Base-by-base conservation (phyloP, 1,284 basidiomycete genomes). In the Trametes hirsuta region DNA sequence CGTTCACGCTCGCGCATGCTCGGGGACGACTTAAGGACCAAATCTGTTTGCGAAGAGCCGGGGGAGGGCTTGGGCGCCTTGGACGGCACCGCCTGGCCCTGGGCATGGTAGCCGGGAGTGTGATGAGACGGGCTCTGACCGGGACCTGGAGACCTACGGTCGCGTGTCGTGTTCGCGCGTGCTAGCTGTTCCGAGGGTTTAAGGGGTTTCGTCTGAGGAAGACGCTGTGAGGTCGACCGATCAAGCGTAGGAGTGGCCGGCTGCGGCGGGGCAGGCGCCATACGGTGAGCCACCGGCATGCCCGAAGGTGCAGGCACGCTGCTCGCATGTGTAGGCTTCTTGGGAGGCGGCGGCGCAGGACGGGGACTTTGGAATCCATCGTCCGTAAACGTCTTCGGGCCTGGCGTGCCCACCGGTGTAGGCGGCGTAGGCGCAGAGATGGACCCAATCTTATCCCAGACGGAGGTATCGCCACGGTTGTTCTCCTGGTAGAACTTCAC, bases 401-500 rank as follows among this genome's bases (percentile, higher is more conserved):
- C 62, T n/a, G 59, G 35, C 34, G 54, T 51, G 15, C 63, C 64
- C 21, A 52, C 45, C n/a, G 64, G 59, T 21, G 47, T 55, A 14
- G 50, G 54, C 36, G 61, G 68, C 47, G 66, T 68, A 34, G 71
- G 72, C 8, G 74, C 72, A 21, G 72, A 63, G 8, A 76, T 54
- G 76, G 81, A 66, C 18, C 88, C 88, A 86, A 96, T 85, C 84
- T 93, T 93, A 72, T 87, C 85, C 88, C 90, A 93, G 9, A 90
- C 88, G 25, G 71, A 74, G 1, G 63, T 64, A 68, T 92, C 90
- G 61, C 85, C 86, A 53, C 86, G 85, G 39, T 87, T 87, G 37
- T 86, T 87, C 71, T 95, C 93, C 72, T 97, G 95, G 74, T 97
- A 98, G 78, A 98, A 99, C 71, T 97, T 95, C 72, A 99, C 97